Base-by-base conservation (phyloP, 768 basidiomycete genomes). In the Coprinopsis strossmayeri region DNA sequence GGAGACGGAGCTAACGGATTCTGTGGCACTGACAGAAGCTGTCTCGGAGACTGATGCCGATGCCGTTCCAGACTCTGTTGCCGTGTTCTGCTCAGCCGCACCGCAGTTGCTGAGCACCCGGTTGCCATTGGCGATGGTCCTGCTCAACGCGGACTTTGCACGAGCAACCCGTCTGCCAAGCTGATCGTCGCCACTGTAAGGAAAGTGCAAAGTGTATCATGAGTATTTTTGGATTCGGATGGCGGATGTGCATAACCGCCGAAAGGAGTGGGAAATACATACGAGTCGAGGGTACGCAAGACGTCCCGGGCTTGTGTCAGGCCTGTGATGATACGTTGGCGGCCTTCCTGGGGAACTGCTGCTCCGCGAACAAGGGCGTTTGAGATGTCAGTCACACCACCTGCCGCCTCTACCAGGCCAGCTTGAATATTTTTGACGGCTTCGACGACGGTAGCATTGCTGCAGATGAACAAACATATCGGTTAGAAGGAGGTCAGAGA, bases 361-460 rank as follows among this genome's bases (percentile, higher is more conserved):
- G 27, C 39, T 12, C 55, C 55, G 1, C 40, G 25, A 9, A 20
- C 12, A 12, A 56, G 25, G n/a, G 50, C 41, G 10, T 24, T n/a
- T 10, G 49, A 48, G n/a, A 56, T 41, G 21, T 25, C 27, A 21
- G 25, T 28, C 5, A 53, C 42, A 20, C 52, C 55, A 37, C 13
- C 35, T 9, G 50, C 24, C 13, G 49, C 20, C 2, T 45, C 50
- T 44, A 46, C 38, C n/a, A 56, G 37, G 5, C 53, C 55, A 15
- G 15, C 28, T 25, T 49, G 53, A 15, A 45, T 47, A 15, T 44
- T 26, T 17, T 32, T 34, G 15, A 56, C 34, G 7, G 52, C 25
- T 21, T 37, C 20, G 28, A 49, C 34, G 17, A 56, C 38, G 5
- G 52, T 23, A 1, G 38, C 23, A 38, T 56, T 45, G 21, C 52